Evolutionary conservation across 768 basidiomycete genomes (phyloP).

Genomic region (Scleroderma bovista): DNA sequence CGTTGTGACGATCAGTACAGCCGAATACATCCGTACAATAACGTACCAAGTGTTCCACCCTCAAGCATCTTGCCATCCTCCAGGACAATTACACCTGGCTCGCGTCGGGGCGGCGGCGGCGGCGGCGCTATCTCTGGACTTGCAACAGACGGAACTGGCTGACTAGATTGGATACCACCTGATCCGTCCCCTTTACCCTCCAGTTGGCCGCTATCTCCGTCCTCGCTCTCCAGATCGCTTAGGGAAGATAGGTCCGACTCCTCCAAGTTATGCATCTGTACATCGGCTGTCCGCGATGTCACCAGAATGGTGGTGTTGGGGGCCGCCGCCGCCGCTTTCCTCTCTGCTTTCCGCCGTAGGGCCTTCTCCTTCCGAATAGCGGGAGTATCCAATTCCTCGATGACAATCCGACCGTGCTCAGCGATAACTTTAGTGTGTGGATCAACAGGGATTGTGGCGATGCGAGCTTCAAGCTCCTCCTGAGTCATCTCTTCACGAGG

Average conservation of each 20-base stretch:
- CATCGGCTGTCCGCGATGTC: background rate
- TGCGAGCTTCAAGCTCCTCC: conserved; percentile 21
- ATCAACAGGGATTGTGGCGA: conserved; percentile 22
- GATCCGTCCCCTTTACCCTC: conserved; percentile 10
- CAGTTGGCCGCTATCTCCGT: conserved; percentile 7
- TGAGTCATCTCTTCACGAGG: conserved; percentile 7
- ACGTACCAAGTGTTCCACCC: conserved; percentile 59
- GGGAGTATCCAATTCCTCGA: conserved; percentile 72
- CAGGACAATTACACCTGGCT: conserved; percentile 30
- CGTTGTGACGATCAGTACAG: background rate
- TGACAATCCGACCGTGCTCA: conserved; percentile 49
- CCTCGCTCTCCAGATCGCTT: conserved; percentile 38
- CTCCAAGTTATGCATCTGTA: conserved; percentile 16
- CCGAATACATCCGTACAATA: background rate
- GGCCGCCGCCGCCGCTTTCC: conserved; percentile 19
- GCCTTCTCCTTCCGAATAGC: conserved; percentile 57
- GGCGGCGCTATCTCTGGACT: conserved; percentile 6
- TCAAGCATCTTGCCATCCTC: conserved; percentile 35
- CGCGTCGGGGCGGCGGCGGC: conserved; percentile 9
- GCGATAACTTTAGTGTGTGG: conserved; percentile 25
- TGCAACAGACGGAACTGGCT: conserved; percentile 1
- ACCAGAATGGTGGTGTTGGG: conserved; percentile 2
- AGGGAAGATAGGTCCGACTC: conserved; percentile 43
- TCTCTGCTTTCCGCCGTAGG: conserved; percentile 39
- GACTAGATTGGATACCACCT: conserved; percentile 7